Base-by-base conservation (phyloP, 1,284 basidiomycete species). In the Schizopora paradoxa region DNA sequence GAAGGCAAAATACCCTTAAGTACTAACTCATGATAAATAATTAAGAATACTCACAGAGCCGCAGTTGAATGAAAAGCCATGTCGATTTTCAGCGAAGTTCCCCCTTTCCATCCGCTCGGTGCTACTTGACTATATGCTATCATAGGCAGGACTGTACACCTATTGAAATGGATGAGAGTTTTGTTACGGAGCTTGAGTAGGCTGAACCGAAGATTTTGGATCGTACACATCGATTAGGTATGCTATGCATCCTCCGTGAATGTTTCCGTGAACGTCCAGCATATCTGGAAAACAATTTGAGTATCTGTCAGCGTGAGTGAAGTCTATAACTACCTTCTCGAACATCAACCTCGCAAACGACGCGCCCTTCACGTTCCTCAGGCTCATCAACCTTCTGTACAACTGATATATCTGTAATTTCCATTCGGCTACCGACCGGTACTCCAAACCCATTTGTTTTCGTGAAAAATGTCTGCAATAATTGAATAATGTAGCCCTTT, bases 391-490 rank as follows among this genome's bases (percentile, higher is more conserved):
- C 28, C 28, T 31, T 31, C 28, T 31, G 49, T 3, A 63, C 25
- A 31, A 75, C 48, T 2, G 67, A 70, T 0, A 74, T 62, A 14
- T 73, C 72, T 4, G 60, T 66, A 10, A 73, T 58, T 13, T 58
- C 49, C 32, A 76, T 8, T 0, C 16, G n/a, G 59, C 57, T 28
- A 54, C 53, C 22, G 53, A 54, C 52, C 66, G 62, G 5, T 53
- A 46, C 22, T 65, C 61, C 0, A 58, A 65, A 52, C 72, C 68
- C n/a, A 56, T 54, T 56, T 13, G 58, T 56, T 13, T 54, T 54
- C 6, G 51, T 39, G 22, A 58, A 53, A 51, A 65, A 67, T 13
- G 63, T 50, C 18, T 59, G 43, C 7, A 69, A 55, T 65, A 65
- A 66, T 47, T 62, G 64, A 6, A 66, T 46, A 3, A 31, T 60